A percentile compares a stretch with the other conserved stretches of the same genome.
phyloP scores from a whole-genome alignment of 2,329 filamentous ascomycete species.

The Talaromyces sp. region DNA sequence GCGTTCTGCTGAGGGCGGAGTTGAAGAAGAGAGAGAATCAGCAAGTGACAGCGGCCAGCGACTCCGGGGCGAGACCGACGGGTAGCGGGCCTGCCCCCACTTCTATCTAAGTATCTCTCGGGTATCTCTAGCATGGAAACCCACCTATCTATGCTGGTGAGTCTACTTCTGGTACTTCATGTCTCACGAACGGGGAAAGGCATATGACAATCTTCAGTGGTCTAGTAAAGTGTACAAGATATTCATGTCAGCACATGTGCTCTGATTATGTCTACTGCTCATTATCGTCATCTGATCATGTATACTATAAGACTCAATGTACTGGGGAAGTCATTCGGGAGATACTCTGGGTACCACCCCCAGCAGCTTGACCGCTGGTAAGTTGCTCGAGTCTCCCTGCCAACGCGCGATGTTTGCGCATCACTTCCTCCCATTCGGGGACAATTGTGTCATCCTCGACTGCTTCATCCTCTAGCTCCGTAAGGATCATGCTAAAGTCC shows the following conservation, averaged over 20 bases:
- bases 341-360: conserved; percentile 19
- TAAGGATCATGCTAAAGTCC: conserved; percentile 87
- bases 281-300: neutral
- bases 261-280: neutral
- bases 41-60: neutral
- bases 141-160: neutral
- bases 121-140: neutral
- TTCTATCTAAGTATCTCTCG: neutral
- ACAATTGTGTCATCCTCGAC: conserved; percentile 34
- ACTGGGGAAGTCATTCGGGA: conserved; percentile 18
- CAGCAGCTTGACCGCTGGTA: conserved; percentile 27
- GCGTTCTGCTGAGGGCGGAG: neutral
- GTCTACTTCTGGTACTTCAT: neutral
- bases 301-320: neutral
- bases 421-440: conserved; percentile 76
- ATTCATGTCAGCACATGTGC: too few relatives aligned
- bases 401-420: conserved; percentile 80
- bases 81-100: conserved; percentile 1
- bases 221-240: too few relatives aligned
- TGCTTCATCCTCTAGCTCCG: conserved; percentile 50
- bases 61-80: conserved; percentile 6
- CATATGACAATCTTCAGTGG: too few relatives aligned
- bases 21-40: neutral
- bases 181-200: neutral
- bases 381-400: conserved; percentile 61